Percentiles rank a stretch among this genome's conserved stretches.
Evolutionary conservation across 331 rosid species (phyloP).

Genomic region (Phaseolus coccineus): DNA sequence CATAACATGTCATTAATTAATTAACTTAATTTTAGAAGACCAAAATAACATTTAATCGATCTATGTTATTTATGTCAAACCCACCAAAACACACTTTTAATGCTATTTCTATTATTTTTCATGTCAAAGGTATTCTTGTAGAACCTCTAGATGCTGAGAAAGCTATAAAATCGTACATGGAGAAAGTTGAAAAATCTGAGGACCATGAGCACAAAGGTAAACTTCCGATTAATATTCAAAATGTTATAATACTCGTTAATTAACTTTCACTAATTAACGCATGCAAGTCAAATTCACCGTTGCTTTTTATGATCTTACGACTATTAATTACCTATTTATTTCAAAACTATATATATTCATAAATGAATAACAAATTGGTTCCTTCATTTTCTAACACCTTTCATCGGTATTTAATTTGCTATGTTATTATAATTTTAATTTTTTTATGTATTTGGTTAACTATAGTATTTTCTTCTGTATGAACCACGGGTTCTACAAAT

Average conservation of each 20-base stretch:
- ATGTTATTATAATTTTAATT: no score
- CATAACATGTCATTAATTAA: no score
- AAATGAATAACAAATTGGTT: no score
- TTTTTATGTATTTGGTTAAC: no score
- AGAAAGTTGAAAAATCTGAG: background rate
- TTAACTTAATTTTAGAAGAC: background rate
- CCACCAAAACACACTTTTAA: background rate
- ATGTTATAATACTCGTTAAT: background rate
- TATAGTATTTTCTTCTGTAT: no score
- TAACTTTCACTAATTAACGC: background rate
- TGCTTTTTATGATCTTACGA: no score
- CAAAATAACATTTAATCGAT: background rate
- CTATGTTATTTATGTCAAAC: background rate
- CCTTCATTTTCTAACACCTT: no score
- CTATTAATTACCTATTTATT: no score
- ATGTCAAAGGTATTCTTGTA: constrained; percentile 27
- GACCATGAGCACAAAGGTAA: background rate
- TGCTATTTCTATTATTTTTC: background rate
- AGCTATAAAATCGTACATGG: background rate
- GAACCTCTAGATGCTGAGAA: background rate
- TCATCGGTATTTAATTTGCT: no score
- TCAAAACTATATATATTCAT: no score
- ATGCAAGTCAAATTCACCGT: no score
- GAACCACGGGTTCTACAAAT: no score
- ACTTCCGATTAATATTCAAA: background rate